phyloP scores from a whole-genome alignment of 2,329 filamentous ascomycete genomes.

The Neonectria magnoliae region DNA sequence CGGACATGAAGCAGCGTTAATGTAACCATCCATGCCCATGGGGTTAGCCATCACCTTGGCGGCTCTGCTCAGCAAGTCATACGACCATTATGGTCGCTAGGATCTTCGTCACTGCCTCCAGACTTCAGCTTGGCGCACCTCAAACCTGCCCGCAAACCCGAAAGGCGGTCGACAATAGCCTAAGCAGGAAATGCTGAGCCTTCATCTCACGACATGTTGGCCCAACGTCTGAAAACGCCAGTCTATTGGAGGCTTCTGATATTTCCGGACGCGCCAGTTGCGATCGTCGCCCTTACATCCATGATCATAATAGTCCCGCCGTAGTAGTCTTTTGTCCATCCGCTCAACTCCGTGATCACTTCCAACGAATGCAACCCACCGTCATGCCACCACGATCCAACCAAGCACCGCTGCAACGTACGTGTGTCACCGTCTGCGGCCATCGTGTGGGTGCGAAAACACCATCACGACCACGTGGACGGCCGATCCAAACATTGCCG shows the following conservation, averaged over 20 bases:
- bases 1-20: not conserved
- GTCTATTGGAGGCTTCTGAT: constrained; percentile 23
- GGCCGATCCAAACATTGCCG: not conserved
- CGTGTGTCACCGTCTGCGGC: not conserved
- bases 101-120: not conserved
- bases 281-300: not conserved
- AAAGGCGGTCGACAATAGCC: not conserved
- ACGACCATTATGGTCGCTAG: not conserved
- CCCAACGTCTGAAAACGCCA: not conserved
- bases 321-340: not conserved
- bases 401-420: constrained; percentile 10
- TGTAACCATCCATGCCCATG: not conserved
- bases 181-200: not conserved
- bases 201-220: not conserved
- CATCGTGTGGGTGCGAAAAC: not conserved
- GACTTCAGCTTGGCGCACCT: not conserved
- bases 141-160: not conserved
- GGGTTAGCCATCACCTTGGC: not conserved
- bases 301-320: not conserved
- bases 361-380: constrained; percentile 17
- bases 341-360: not conserved
- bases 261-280: constrained; percentile 2
- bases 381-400: constrained; percentile 14
- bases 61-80: not conserved
- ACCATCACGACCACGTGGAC: constrained; percentile 1